phyloP scores from a whole-genome alignment of 176 grass and related monocot species.

The Eleusine indica region DNA sequence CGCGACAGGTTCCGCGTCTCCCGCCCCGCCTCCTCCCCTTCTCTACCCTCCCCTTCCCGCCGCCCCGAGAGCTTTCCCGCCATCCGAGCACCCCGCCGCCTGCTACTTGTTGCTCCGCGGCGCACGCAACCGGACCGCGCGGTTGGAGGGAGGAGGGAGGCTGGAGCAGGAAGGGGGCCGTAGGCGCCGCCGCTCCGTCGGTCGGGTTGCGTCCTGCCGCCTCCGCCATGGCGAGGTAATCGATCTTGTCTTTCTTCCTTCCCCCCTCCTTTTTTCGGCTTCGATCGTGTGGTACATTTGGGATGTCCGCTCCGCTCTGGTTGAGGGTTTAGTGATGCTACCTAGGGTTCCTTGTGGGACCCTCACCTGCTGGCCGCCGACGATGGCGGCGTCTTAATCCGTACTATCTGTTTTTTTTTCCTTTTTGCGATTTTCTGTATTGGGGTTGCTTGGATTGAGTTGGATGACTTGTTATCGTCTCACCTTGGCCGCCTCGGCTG shows the following conservation, averaged over 20 bases:
- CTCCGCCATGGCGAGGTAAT: slow-evolving; percentile 30
- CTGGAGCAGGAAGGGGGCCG: background rate
- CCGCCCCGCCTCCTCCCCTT: background rate
- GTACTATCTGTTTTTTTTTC: background rate
- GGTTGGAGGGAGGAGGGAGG: background rate
- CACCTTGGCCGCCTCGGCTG: too few species aligned
- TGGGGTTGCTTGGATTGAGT: background rate
- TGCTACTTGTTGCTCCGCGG: background rate
- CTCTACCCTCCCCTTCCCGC: background rate
- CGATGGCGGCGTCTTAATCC: background rate
- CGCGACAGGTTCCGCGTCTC: slow-evolving; percentile 12
- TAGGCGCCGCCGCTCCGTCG: background rate
- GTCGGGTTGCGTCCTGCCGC: background rate
- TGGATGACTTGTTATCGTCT: background rate
- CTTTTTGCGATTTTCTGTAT: too few species aligned
- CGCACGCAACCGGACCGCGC: background rate
- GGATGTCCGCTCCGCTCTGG: background rate
- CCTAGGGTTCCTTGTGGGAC: background rate
- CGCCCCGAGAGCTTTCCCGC: slow-evolving; percentile 35
- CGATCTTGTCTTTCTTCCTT: background rate
- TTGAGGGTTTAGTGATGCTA: background rate
- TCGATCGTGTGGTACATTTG: background rate
- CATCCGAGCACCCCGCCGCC: slow-evolving; percentile 3
- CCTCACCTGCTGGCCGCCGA: background rate
- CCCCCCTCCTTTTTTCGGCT: too few species aligned